phyloP scores from a whole-genome alignment of 441 rosid genomes.

The Bocquillonia castaneifolia region DNA sequence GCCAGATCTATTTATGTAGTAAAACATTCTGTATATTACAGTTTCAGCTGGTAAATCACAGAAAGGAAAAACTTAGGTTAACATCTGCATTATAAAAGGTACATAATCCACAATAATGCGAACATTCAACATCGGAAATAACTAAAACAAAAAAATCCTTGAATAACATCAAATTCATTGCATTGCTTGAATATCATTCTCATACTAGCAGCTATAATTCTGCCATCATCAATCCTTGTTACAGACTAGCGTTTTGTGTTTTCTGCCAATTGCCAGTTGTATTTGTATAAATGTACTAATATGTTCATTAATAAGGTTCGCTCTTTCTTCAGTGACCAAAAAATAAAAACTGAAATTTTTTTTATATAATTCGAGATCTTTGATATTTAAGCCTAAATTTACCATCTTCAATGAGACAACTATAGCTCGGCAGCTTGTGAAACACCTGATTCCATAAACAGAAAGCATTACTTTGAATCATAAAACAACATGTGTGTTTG shows the following conservation, averaged over 20 bases:
- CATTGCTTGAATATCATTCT: too few species aligned
- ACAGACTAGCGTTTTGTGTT: too few species aligned
- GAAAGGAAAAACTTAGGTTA: constrained; percentile 22
- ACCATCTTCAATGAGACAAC: neutral
- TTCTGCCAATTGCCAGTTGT: too few species aligned
- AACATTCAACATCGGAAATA: constrained; percentile 6
- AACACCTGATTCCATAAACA: neutral
- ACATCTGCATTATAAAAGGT: neutral
- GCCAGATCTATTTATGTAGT: constrained; percentile 85
- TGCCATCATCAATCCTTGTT: too few species aligned
- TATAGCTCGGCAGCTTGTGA: neutral
- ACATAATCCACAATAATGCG: neutral
- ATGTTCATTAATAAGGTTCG: too few species aligned
- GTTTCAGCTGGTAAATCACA: constrained; percentile 77
- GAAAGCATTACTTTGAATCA: neutral
- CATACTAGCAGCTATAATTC: too few species aligned
- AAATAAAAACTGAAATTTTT: neutral
- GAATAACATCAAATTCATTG: too few species aligned
- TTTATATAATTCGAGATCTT: neutral
- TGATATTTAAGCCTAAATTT: neutral
- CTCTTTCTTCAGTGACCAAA: too few species aligned
- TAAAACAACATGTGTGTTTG: neutral
- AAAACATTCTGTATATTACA: constrained; percentile 91
- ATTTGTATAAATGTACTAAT: too few species aligned
- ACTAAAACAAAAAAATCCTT: neutral